Conservation (phyloP, 2,329 filamentous ascomycete species). For the Xylaria sp. region DNA sequence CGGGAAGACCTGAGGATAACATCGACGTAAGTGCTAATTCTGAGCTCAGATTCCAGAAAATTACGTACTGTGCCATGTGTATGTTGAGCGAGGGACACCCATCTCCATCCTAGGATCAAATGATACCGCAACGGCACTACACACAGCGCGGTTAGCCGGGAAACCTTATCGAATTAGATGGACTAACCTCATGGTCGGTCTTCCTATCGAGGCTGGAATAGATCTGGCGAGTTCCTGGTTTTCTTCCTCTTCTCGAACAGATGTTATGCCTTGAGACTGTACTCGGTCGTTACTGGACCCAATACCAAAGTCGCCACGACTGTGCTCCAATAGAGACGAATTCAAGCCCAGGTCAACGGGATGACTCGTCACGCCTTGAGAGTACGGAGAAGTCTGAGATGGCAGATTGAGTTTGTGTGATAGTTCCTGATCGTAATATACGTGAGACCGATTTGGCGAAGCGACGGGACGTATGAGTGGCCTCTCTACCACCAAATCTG, state of each 20-base stretch:
- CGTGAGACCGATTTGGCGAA: constrained; percentile 39
- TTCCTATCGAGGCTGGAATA: constrained; percentile 36
- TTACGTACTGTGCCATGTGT: constrained; percentile 56
- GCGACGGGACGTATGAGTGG: constrained; percentile 40
- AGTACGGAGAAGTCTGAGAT: constrained; percentile 31
- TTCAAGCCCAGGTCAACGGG: constrained; percentile 17
- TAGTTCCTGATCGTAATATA: constrained; percentile 32
- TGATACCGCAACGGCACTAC: constrained; percentile 60
- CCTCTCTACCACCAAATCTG: constrained; percentile 44
- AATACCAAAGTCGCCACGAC: constrained; percentile 38
- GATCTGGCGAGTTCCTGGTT: constrained; percentile 46
- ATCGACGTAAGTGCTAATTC: constrained; percentile 23
- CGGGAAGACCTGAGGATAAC: constrained; percentile 33
- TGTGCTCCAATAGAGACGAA: constrained; percentile 20
- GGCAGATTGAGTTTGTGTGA: constrained; percentile 19
- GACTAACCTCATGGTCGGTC: constrained; percentile 54
- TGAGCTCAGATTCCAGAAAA: constrained; percentile 41
- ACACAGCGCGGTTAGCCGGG: constrained; percentile 24
- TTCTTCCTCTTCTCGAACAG: constrained; percentile 51
- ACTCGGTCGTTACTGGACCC: constrained; percentile 47
- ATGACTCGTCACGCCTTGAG: constrained; percentile 41
- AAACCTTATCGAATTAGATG: constrained; percentile 16
- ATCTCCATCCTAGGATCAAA: constrained; percentile 64
- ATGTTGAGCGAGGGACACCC: constrained; percentile 60
- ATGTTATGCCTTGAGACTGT: constrained; percentile 40